Evolutionary conservation across 768 basidiomycete genomes (phyloP).

Genomic region (Kwoniella dendrophila): DNA sequence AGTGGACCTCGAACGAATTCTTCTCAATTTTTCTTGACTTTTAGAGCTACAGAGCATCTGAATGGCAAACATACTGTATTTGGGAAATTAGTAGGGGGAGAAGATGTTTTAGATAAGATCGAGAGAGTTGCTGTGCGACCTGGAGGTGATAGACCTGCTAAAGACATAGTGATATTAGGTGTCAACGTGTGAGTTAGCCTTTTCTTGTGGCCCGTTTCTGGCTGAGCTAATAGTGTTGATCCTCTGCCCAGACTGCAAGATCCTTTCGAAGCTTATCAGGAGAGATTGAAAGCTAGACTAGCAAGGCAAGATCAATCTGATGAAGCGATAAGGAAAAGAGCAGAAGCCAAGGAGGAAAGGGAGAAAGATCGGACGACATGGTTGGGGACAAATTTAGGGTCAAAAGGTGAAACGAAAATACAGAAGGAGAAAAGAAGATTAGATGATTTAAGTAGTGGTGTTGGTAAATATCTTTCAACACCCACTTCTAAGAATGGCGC

Average conservation of each 20-base stretch:
- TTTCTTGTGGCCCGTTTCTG: conserved; percentile 26
- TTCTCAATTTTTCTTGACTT: conserved; percentile 93
- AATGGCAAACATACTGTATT: conserved; percentile 96
- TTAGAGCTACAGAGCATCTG: conserved; percentile 77
- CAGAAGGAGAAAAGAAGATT: conserved; percentile 30
- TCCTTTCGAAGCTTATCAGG: conserved; percentile 91
- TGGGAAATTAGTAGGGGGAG: conserved; percentile 93
- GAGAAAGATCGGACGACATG: conserved; percentile 59
- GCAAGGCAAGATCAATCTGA: conserved; percentile 64
- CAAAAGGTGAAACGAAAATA: conserved; percentile 47
- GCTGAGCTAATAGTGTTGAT: background rate
- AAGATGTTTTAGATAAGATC: conserved; percentile 80
- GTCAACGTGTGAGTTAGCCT: conserved; percentile 85
- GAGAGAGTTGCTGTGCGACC: conserved; percentile 79
- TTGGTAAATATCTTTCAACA: conserved; percentile 44
- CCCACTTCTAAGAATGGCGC: conserved; percentile 9
- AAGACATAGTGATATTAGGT: conserved; percentile 80
- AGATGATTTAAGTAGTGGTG: conserved; percentile 30
- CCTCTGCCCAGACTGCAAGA: conserved; percentile 63
- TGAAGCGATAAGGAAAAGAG: conserved; percentile 64
- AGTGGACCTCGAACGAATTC: conserved; percentile 89
- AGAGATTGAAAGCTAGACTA: conserved; percentile 61
- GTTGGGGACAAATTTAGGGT: conserved; percentile 52
- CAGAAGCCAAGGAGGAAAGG: conserved; percentile 52
- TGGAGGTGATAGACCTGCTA: conserved; percentile 75